A percentile compares a stretch with the other conserved stretches of the same genome.
Conservation (phyloP, 331 rosid species). For the Pyracantha coccinea region DNA sequence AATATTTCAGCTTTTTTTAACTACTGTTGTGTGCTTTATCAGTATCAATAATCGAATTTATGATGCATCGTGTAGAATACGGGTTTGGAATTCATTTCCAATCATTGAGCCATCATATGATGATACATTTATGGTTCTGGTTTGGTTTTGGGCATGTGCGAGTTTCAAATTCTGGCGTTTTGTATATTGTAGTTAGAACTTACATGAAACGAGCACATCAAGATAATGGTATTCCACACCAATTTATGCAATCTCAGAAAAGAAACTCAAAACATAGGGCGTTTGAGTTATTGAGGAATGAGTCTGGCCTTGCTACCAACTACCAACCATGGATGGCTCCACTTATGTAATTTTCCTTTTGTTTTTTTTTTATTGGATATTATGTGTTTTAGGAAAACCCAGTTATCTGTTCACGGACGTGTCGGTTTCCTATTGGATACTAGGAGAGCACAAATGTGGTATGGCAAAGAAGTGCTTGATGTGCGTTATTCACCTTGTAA, state of each 20-base stretch:
- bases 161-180: slow-evolving; percentile 26
- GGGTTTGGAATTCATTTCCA: fast-evolving
- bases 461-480: background rate
- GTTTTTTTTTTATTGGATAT: no score
- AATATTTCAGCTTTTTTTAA: no score
- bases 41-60: fast-evolving
- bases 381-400: background rate
- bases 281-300: no score
- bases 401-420: background rate
- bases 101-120: fast-evolving
- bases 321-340: slow-evolving; percentile 44
- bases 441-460: background rate
- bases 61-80: fast-evolving
- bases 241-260: no score
- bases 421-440: background rate
- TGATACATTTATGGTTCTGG: slow-evolving; percentile 4
- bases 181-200: slow-evolving; percentile 17
- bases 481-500: no score
- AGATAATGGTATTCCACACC: fast-evolving
- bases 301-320: background rate
- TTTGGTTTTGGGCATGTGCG: slow-evolving; percentile 10
- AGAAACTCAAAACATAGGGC: no score
- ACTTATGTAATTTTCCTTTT: background rate
- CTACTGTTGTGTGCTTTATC: no score
- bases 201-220: no score